Evolutionary conservation across 139 green algal species (phyloP).

Genomic region (Yamagishiella unicocca): DNA sequence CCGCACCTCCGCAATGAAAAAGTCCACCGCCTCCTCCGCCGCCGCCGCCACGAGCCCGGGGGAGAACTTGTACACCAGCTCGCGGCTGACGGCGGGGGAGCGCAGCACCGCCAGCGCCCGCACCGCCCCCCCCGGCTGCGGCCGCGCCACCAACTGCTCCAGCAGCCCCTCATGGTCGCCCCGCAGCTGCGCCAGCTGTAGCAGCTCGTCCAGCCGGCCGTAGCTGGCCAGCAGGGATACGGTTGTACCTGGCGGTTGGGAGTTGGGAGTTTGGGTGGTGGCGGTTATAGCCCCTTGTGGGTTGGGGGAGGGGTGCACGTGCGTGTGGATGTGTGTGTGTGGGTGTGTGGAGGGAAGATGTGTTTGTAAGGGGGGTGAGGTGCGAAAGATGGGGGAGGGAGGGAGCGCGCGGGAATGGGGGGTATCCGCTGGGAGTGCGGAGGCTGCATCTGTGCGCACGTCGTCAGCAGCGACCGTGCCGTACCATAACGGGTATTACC

Average conservation of each 20-base stretch:
- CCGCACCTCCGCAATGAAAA: constrained; percentile 73
- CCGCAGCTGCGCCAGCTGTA: constrained; percentile 81
- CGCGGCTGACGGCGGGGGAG: constrained; percentile 71
- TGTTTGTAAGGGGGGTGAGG: background rate
- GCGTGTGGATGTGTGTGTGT: no score
- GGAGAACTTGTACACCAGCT: constrained; percentile 91
- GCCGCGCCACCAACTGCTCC: constrained; percentile 81
- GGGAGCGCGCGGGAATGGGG: background rate
- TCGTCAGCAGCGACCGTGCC: no score
- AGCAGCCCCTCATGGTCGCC: constrained; percentile 90
- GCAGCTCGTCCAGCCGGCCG: constrained; percentile 89
- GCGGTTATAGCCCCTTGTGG: no score
- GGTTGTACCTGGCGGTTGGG: constrained; percentile 80
- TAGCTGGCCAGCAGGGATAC: constrained; percentile 86
- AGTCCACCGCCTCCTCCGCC: constrained; percentile 76
- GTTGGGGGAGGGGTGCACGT: constrained; percentile 63
- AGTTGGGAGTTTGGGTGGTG: no score
- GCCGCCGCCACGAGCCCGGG: constrained; percentile 79
- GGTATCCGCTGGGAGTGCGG: background rate
- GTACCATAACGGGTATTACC: no score
- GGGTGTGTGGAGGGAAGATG: background rate
- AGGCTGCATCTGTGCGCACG: no score
- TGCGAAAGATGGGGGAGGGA: background rate
- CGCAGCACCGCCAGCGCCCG: constrained; percentile 87
- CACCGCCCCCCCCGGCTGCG: constrained; percentile 26